phyloP scores from a whole-genome alignment of 768 basidiomycete species.

The Pleurotus tuoliensis region DNA sequence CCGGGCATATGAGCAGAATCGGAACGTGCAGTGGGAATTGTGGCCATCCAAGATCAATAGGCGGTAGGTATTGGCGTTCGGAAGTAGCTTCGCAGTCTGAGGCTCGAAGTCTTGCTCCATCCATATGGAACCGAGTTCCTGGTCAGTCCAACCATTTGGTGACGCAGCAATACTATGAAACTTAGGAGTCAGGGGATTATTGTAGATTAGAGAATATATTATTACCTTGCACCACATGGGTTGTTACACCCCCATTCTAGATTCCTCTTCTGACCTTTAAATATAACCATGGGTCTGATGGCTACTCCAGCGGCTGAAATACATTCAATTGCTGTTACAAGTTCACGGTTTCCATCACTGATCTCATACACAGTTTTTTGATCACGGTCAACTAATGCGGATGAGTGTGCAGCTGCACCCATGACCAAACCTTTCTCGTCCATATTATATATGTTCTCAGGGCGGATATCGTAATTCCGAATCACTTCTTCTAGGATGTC shows the following conservation, averaged over 20 bases:
- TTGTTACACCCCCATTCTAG: slow-evolving; percentile 20
- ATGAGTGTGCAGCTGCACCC: slow-evolving; percentile 14
- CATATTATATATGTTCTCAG: slow-evolving; percentile 26
- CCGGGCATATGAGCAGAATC: slow-evolving; percentile 24
- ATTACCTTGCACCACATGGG: slow-evolving; percentile 24
- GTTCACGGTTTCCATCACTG: slow-evolving; percentile 30
- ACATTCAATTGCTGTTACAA: slow-evolving; percentile 43
- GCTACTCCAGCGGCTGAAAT: slow-evolving; percentile 38
- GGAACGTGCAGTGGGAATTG: slow-evolving; percentile 29
- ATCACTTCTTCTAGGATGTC: slow-evolving; percentile 13
- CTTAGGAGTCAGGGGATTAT: not conserved
- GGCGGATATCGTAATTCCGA: slow-evolving; percentile 14
- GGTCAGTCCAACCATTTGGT: slow-evolving; percentile 37
- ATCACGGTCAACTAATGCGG: slow-evolving; percentile 14
- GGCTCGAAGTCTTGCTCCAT: slow-evolving; percentile 27
- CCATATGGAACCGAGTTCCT: slow-evolving; percentile 29
- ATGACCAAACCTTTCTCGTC: slow-evolving; percentile 23
- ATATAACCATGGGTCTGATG: slow-evolving; percentile 34
- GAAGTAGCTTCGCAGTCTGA: no score
- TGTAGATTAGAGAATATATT: not conserved
- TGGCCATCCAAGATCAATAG: slow-evolving; percentile 37
- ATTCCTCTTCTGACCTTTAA: slow-evolving; percentile 23
- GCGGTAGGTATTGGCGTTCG: slow-evolving; percentile 10
- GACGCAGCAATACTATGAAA: slow-evolving; percentile 26
- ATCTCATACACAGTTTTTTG: slow-evolving; percentile 16